Evolutionary conservation across 139 green algal species (phyloP), one percentile per base, ranked within the genome.

Genomic region (Zygnema cylindricum): DNA sequence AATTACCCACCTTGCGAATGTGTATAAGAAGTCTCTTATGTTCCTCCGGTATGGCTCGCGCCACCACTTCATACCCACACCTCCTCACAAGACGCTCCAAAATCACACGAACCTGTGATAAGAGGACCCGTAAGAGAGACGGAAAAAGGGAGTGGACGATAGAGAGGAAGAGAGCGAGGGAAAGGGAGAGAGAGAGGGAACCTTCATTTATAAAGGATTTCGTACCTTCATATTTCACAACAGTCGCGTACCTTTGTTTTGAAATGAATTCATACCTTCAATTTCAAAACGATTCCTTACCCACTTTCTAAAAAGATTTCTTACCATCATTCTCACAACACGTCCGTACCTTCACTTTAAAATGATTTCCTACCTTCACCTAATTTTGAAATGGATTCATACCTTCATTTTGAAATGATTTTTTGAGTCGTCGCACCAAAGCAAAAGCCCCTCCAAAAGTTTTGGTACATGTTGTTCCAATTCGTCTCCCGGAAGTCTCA

Each of bases 331-430:
- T n/a, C n/a, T n/a, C n/a, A n/a, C n/a, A n/a, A n/a, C n/a, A n/a
- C n/a, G n/a, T n/a, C n/a, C n/a, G n/a, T n/a, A n/a, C n/a, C n/a
- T n/a, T n/a, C n/a, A n/a, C n/a, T n/a, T n/a, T n/a, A n/a, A n/a
- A n/a, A n/a, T n/a, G n/a, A n/a, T n/a, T n/a, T n/a, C n/a, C n/a
- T n/a, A n/a, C n/a, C n/a, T n/a, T n/a, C n/a, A n/a, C n/a, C n/a
- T n/a, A n/a, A n/a, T n/a, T n/a, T n/a, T n/a, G 77, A n/a, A 21
- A 11, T 21, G 33, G 33, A 16, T 30, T 43, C 85, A 2, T 85
- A 98, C 96, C 95, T 98, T 98, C 39, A 98, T 89, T 76, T 94
- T 95, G 93, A 98, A 99, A 86, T 97, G 96, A 94, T 99, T 99
- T 86, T 98, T 98, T 55, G 89, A 94, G 94, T 99, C 97, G 43